Evolutionary conservation across 2,329 filamentous ascomycete species (phyloP).

Genomic region (Knufia fluminis): DNA sequence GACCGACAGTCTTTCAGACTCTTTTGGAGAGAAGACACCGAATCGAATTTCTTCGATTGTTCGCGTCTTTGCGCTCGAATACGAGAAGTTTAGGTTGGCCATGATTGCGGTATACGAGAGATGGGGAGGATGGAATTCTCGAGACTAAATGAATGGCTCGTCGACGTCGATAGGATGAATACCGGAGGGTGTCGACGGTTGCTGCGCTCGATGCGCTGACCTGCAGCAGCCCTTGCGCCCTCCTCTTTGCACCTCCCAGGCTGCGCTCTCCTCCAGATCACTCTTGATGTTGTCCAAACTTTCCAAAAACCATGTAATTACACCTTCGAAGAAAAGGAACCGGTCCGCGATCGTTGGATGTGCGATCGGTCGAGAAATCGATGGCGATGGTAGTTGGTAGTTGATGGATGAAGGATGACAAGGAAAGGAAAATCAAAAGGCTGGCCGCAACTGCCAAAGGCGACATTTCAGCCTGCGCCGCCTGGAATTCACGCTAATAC

Average conservation of each 20-base stretch:
- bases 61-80: constrained; percentile 91
- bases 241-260: not conserved
- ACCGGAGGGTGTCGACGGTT: not conserved
- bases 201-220: not conserved
- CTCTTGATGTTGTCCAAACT: constrained; percentile 5
- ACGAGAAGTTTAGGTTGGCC: constrained; percentile 84
- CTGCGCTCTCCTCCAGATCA: constrained; percentile 3
- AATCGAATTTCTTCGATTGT: constrained; percentile 99
- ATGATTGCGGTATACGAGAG: constrained; percentile 47
- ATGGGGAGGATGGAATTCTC: constrained; percentile 14
- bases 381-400: constrained; percentile 1
- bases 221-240: not conserved
- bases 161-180: constrained; percentile 14
- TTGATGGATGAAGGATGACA: constrained; percentile 7
- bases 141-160: constrained; percentile 14
- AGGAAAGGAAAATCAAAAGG: constrained; percentile 4
- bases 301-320: constrained; percentile 4
- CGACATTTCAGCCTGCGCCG: not conserved
- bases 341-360: constrained; percentile 8
- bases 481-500: not conserved
- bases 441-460: not conserved
- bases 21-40: constrained; percentile 90
- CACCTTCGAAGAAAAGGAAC: constrained; percentile 1
- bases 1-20: constrained; percentile 98
- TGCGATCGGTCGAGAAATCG: constrained; percentile 6